Conservation (phyloP, 805 yeast genomes). For the Komagataella pastoris region DNA sequence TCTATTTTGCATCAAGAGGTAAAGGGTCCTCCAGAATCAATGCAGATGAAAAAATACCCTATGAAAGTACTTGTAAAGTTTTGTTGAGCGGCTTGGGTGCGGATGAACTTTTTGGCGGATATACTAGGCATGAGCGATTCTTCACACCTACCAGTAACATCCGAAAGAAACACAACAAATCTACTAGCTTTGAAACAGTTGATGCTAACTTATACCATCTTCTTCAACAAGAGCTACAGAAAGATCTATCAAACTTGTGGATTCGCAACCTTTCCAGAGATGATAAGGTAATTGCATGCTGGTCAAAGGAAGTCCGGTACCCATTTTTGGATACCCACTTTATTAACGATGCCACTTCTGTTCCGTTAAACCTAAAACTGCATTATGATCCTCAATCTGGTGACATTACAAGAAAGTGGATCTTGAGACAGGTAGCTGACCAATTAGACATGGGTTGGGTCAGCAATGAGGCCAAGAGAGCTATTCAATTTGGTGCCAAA, state of each 20-base stretch:
- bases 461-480: constrained; percentile 70
- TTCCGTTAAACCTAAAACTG: constrained; percentile 36
- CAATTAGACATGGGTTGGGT: constrained; percentile 30
- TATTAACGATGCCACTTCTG: constrained; percentile 31
- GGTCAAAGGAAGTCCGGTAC: constrained; percentile 86
- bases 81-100: constrained; percentile 92
- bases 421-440: constrained; percentile 51
- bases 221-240: constrained; percentile 44
- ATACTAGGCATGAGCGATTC: constrained; percentile 63
- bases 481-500: constrained; percentile 92
- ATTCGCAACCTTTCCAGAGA: constrained; percentile 81
- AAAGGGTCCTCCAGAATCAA: constrained; percentile 15
- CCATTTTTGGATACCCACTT: constrained; percentile 67
- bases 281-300: constrained; percentile 71
- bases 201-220: constrained; percentile 17
- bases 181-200: constrained; percentile 3
- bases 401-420: constrained; percentile 28
- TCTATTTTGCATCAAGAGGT: constrained; percentile 77
- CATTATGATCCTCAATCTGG: constrained; percentile 21
- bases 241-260: constrained; percentile 65
- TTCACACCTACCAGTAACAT: constrained; percentile 17
- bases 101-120: constrained; percentile 94
- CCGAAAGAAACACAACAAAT: constrained; percentile 8
- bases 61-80: constrained; percentile 48
- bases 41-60: constrained; percentile 11